These are phyloP conservation scores for Spatholobus suberectus DNA, from an alignment of 306 rosid species.

Conservation along the genomic window DNA sequence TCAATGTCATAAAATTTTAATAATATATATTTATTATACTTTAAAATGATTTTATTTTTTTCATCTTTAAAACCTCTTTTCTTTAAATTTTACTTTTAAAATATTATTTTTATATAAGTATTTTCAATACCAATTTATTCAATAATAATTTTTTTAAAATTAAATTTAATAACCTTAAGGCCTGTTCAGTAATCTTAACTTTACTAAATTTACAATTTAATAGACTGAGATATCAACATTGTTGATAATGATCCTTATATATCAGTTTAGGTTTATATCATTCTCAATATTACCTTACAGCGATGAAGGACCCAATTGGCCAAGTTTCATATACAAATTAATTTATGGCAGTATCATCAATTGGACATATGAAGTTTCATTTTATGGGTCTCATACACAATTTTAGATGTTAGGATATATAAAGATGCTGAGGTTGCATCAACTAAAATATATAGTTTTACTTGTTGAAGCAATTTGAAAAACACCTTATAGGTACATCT, in stretches of 20 bases:
- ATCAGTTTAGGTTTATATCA: not conserved
- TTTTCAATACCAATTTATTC: not conserved
- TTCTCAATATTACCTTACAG: not conserved
- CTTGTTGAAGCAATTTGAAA: not conserved
- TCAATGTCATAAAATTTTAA: not conserved
- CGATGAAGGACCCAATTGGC: not conserved
- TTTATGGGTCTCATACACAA: not conserved
- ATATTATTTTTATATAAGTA: not conserved
- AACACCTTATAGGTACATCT: not conserved
- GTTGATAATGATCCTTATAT: not conserved
- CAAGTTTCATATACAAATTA: not conserved
- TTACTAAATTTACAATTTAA: not conserved
- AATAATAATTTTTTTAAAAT: not conserved
- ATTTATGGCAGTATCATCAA: not conserved
- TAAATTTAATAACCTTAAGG: not conserved
- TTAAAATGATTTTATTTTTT: not conserved
- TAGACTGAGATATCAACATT: not conserved
- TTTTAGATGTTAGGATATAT: not conserved
- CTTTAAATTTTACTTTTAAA: not conserved
- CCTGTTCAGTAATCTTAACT: not conserved
- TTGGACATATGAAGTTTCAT: not conserved
- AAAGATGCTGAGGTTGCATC: not conserved
- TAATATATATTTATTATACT: not conserved
- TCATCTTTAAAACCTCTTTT: not conserved
- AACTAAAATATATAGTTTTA: not conserved